Percentiles rank a stretch among this genome's conserved stretches.
phyloP scores from a whole-genome alignment of 1,284 basidiomycete genomes.

The Cryptococcus sp. region DNA sequence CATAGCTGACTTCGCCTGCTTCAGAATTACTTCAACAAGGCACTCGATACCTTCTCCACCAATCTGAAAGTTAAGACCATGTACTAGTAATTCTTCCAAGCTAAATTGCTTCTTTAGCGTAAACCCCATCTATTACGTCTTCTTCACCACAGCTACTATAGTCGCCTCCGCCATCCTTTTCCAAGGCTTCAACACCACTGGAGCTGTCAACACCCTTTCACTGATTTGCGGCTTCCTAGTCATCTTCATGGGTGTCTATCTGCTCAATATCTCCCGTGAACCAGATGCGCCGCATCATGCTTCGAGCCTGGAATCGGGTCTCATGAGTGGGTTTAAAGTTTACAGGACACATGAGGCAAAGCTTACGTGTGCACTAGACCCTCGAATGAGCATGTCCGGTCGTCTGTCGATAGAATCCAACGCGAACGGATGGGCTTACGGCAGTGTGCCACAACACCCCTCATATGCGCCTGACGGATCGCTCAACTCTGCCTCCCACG shows the following conservation, averaged over 20 bases:
- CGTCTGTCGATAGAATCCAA: constrained; percentile 49
- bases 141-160: constrained; percentile 95
- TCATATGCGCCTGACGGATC: constrained; percentile 46
- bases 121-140: constrained; percentile 98
- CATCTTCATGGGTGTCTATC: constrained; percentile 89
- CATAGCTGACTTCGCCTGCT: neutral
- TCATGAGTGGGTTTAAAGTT: constrained; percentile 64
- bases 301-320: constrained; percentile 64
- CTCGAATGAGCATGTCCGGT: constrained; percentile 54
- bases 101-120: constrained; percentile 61
- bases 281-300: constrained; percentile 60
- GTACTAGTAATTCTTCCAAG: constrained; percentile 8
- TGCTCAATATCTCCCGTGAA: constrained; percentile 79
- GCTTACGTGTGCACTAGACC: constrained; percentile 34
- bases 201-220: constrained; percentile 76
- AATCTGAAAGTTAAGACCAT: constrained; percentile 73
- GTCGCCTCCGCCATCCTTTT: constrained; percentile 94
- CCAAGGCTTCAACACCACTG: constrained; percentile 92
- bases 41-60: constrained; percentile 93
- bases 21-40: constrained; percentile 96
- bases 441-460: constrained; percentile 37
- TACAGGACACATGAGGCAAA: neutral
- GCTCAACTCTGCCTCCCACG: constrained; percentile 53
- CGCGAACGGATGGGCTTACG: constrained; percentile 45
- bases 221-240: constrained; percentile 83